Base-by-base conservation (phyloP, 352 stramenopile genomes). In the Phytophthora idaei region DNA sequence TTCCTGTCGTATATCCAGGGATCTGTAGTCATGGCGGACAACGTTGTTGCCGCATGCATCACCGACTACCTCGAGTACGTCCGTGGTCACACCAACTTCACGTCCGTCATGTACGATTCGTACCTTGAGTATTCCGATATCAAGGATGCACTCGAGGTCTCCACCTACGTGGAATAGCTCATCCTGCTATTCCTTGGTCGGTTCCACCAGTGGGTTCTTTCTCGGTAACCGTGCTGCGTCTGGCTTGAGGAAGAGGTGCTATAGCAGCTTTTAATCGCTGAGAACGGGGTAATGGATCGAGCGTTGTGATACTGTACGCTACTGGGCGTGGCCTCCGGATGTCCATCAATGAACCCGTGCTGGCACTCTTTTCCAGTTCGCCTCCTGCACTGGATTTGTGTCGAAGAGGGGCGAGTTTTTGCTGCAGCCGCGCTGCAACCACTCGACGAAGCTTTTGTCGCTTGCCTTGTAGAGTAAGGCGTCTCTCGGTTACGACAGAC, bases 241-340 rank as follows among this genome's bases (percentile, higher is more conserved):
- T 62, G 32, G 42, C 29, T 28, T 61, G 49, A 12, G 21, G 42
- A 12, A 34, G 54, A 50, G 46, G 7, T 41, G 39, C n/a, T n/a
- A 15, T 49, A 10, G 54, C 11, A 7, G 31, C 29, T 64, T 69
- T 74, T 14, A 64, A 55, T 28, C 57, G 61, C 21, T 70, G 63
- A 14, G 57, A 56, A 36, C 64, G 69, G 5, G 58, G 58, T 32
- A 76, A 21, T 36, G 64, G 64, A 9, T 80, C 72, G 11, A 89
- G 56, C 21, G 52, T 80, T 58, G 77, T 83, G 25, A 89, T 66
- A 37, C 80, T 89, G 55, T 89, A 89, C 0, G 75, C 80, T 15
- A 78, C 61, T 21, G 76, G 75, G 17, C 69, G 74, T 21, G 76
- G 79, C 17, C 77, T 28, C 0, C 58, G 65, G 14, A 85, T 55